Percentiles rank a stretch among this genome's conserved stretches.
Evolutionary conservation across 306 rosid species (phyloP).

Genomic region (Parietaria judaica): DNA sequence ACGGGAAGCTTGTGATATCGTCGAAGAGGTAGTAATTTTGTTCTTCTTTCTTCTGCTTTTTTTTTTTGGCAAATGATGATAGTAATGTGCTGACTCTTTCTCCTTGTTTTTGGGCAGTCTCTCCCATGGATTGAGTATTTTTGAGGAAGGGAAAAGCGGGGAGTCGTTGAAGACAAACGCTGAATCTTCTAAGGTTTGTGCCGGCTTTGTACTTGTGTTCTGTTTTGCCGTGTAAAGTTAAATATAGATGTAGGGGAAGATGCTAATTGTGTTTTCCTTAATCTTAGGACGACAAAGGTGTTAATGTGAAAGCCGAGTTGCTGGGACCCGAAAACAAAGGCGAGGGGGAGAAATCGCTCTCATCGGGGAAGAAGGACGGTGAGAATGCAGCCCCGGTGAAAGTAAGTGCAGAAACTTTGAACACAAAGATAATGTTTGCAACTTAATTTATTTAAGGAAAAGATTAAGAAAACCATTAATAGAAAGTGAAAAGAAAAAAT

Average conservation of each 20-base stretch:
- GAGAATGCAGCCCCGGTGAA: conserved; percentile 57
- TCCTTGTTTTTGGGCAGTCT: conserved; percentile 45
- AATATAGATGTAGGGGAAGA: not conserved
- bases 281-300: conserved; percentile 44
- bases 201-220: conserved; percentile 4
- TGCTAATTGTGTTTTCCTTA: conserved; percentile 16
- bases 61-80: not conserved
- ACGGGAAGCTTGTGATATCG: conserved; percentile 84
- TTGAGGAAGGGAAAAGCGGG: conserved; percentile 59
- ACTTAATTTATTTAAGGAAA: too few species aligned
- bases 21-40: conserved; percentile 48
- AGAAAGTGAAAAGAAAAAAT: too few species aligned
- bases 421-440: not conserved
- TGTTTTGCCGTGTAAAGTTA: not conserved
- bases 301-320: conserved; percentile 46
- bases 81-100: conserved; percentile 16
- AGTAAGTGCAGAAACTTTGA: conserved; percentile 13
- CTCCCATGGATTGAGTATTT: conserved; percentile 74
- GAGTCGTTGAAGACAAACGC: conserved; percentile 52
- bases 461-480: not conserved
- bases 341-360: conserved; percentile 52
- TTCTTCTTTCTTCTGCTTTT: conserved; percentile 1
- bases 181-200: conserved; percentile 58
- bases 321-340: conserved; percentile 49
- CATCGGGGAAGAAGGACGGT: conserved; percentile 56